These are phyloP conservation scores for Mortierella claussenii DNA, from an alignment of 192 early-diverging fungal genomes.

Conservation along the genomic window DNA sequence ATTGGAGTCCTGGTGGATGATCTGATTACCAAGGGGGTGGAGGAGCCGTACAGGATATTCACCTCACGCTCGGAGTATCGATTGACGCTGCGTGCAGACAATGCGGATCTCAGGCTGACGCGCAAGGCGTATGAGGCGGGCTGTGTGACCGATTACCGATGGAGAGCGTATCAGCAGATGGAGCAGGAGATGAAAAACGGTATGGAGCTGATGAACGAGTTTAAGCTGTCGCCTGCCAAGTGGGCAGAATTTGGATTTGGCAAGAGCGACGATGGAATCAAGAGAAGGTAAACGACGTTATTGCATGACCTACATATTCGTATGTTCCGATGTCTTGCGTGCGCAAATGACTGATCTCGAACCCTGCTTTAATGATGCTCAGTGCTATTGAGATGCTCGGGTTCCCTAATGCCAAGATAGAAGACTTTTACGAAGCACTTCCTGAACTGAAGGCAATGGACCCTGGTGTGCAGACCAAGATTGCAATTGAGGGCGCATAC, in stretches of 20 bases:
- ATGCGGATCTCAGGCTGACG: slow-evolving; percentile 81
- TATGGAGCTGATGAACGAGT: slow-evolving; percentile 58
- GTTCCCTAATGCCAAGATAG: slow-evolving; percentile 58
- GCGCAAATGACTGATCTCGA: background rate
- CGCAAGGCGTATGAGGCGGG: slow-evolving; percentile 72
- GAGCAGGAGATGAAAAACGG: slow-evolving; percentile 61
- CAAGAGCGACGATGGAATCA: slow-evolving; percentile 52
- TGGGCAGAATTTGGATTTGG: slow-evolving; percentile 60
- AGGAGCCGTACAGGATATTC: slow-evolving; percentile 86
- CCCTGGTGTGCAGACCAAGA: slow-evolving; percentile 61
- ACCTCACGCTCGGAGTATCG: slow-evolving; percentile 87
- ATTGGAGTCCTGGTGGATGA: slow-evolving; percentile 87
- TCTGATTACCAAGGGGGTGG: slow-evolving; percentile 82
- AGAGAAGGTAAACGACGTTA: slow-evolving; percentile 42
- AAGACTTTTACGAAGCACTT: slow-evolving; percentile 60
- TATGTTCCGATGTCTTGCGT: background rate
- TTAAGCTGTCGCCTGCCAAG: slow-evolving; percentile 61
- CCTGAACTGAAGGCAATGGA: slow-evolving; percentile 64
- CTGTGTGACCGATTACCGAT: slow-evolving; percentile 60
- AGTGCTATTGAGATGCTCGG: slow-evolving; percentile 64
- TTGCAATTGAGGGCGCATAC: slow-evolving; percentile 74
- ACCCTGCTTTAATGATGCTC: slow-evolving; percentile 3
- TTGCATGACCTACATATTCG: background rate
- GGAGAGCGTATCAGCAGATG: slow-evolving; percentile 53
- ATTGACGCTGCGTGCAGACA: slow-evolving; percentile 78